These are phyloP conservation scores for Fraxinus cuspidata DNA, from an alignment of 257 asterid genomes.

Conservation along the genomic window DNA sequence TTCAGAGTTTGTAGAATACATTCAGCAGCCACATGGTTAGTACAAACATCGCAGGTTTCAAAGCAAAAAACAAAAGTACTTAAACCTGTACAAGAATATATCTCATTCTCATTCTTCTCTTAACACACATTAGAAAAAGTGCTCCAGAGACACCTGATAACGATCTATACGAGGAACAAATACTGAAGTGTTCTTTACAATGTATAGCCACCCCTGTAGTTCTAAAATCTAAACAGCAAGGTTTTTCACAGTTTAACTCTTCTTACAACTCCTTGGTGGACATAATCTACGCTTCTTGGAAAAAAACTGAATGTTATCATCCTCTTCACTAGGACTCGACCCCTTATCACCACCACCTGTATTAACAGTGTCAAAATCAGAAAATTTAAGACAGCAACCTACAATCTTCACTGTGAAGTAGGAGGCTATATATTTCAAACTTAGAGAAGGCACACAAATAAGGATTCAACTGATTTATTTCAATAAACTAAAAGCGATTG, in stretches of 20 bases:
- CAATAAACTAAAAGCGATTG: background rate
- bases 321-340: conserved; percentile 17
- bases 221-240: background rate
- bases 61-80: background rate
- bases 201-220: background rate
- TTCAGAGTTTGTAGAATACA: too few relatives aligned
- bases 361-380: background rate
- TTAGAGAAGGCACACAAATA: background rate
- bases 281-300: conserved; percentile 25
- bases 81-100: background rate
- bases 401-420: background rate
- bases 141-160: background rate
- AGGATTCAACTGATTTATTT: background rate
- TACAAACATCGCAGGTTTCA: background rate
- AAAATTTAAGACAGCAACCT: background rate
- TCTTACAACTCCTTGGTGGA: conserved; percentile 38
- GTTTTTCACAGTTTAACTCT: background rate
- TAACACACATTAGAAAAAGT: background rate
- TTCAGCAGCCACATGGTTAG: background rate
- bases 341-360: background rate
- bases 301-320: background rate
- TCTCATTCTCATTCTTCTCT: background rate
- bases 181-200: background rate
- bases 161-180: background rate
- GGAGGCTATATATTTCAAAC: background rate